Percentiles rank a stretch among this genome's conserved stretches.
Evolutionary conservation across 805 yeast genomes (phyloP).

Genomic region (Blastobotrys parvus): DNA sequence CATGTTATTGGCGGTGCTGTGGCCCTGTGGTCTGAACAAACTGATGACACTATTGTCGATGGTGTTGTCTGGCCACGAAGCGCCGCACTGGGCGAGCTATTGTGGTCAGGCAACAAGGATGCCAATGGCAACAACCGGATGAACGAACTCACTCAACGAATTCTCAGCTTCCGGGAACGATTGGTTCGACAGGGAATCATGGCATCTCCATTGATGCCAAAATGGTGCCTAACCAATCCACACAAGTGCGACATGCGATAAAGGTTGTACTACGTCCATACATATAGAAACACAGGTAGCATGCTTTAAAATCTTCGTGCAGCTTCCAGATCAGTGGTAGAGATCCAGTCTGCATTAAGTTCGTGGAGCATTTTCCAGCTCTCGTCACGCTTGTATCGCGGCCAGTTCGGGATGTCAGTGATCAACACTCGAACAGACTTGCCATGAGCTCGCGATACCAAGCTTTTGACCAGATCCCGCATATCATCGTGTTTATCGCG

Average conservation of each 20-base stretch:
- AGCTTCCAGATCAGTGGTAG: background rate
- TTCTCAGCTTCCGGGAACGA: constrained; percentile 33
- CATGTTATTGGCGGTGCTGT: constrained; percentile 34
- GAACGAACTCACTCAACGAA: constrained; percentile 26
- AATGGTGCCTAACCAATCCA: constrained; percentile 29
- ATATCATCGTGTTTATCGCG: background rate
- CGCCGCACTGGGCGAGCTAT: constrained; percentile 33
- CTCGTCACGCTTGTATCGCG: background rate
- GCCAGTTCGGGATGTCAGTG: background rate
- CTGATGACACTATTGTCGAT: constrained; percentile 27
- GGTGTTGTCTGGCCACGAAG: constrained; percentile 34
- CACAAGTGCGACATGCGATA: constrained; percentile 31
- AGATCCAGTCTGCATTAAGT: background rate
- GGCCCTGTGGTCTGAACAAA: constrained; percentile 34
- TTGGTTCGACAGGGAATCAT: constrained; percentile 29
- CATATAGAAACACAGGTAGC: background rate
- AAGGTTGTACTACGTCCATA: no score
- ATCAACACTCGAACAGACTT: background rate
- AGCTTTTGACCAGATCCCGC: background rate
- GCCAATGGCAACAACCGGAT: constrained; percentile 25
- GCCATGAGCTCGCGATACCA: background rate
- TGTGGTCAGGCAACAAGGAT: constrained; percentile 35
- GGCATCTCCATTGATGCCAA: constrained; percentile 32
- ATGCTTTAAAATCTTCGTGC: background rate
- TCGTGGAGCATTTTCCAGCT: background rate